These are phyloP conservation scores for Colletotrichum lini DNA, from an alignment of 2,329 filamentous ascomycete species.

Conservation along the genomic window DNA sequence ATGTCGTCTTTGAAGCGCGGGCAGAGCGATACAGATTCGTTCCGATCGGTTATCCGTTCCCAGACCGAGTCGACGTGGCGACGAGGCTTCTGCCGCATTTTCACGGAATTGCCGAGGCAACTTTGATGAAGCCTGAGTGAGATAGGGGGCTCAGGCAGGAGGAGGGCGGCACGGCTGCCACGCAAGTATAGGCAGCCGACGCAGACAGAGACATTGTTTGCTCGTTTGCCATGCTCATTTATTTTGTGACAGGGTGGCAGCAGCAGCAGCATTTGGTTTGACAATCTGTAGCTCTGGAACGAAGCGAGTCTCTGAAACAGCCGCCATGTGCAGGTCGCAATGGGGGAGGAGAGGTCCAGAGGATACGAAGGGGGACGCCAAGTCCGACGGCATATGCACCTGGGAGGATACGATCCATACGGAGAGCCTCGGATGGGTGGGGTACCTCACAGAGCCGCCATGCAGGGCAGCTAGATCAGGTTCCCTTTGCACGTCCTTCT, in stretches of 20 bases:
- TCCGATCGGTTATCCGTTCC: not conserved
- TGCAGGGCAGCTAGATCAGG: conserved; percentile 16
- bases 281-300: conserved; percentile 26
- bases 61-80: not conserved
- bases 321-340: conserved; percentile 26
- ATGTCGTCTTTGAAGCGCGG: not conserved
- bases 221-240: conserved; percentile 5
- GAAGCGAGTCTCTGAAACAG: conserved; percentile 39
- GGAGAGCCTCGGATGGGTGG: conserved; percentile 10
- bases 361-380: conserved; percentile 3
- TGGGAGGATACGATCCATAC: not conserved
- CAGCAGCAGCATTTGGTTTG: not conserved
- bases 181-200: not conserved
- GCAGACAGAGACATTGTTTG: not conserved
- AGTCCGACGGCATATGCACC: conserved; percentile 4
- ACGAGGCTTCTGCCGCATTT: conserved; percentile 13
- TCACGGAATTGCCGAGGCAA: not conserved
- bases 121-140: conserved; percentile 12
- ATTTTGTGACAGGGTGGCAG: not conserved
- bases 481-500: not conserved
- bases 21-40: conserved; percentile 9
- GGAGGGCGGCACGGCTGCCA: not conserved
- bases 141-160: not conserved
- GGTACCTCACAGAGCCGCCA: conserved; percentile 32
- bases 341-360: not conserved